Base-by-base conservation (phyloP, 192 early-diverging fungal species). In the Rhizophagus prolifer region DNA sequence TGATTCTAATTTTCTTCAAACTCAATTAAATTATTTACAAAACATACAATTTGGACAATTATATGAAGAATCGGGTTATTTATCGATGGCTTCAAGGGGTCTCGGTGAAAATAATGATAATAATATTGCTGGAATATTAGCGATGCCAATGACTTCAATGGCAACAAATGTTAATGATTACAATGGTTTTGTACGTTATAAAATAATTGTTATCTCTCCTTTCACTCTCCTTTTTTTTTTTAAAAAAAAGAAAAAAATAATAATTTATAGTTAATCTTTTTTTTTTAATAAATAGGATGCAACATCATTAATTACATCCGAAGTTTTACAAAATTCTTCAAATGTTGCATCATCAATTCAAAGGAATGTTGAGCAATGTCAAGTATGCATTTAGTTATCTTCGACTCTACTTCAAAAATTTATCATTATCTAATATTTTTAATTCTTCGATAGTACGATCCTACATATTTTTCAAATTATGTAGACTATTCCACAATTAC, bases 381-480 rank as follows among this genome's bases (percentile, higher is more conserved):
- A 62, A 47, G 59, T 74, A 31, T 36, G 72, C 19, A 25, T 38
- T n/a, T 25, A 36, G 10, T 44, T 44, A 44, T n/a, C 3, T 31
- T 23, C 19, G 16, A 6, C 19, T 47, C 36, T 9, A 7, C 7
- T 60, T 44, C 12, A 44, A 44, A 44, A 44, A 12, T 44, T 1
- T 10, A 41, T 44, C 10, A 44, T 44, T 44, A 41, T 9, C 9
- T 41, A 44, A 44, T 12, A 44, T 12, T 44, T 44, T 44, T 12
- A 44, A 25, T 23, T 61, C 41, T 9, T 44, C 21, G 58, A 74
- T 62, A 74, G 72, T 74, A 74, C 72, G 72, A 74, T 74, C 72
- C 41, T 44, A 44, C 72, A 60, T 61, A 74, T 74, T 58, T 74
- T 74, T 26, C 60, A 74, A 74, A 74, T 38, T 60, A n/a, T 58